Evolutionary conservation across 495 filamentous ascomycete genomes (phyloP), one percentile per base, ranked within the genome.

Genomic region (Amphirosellinia nigrospora): DNA sequence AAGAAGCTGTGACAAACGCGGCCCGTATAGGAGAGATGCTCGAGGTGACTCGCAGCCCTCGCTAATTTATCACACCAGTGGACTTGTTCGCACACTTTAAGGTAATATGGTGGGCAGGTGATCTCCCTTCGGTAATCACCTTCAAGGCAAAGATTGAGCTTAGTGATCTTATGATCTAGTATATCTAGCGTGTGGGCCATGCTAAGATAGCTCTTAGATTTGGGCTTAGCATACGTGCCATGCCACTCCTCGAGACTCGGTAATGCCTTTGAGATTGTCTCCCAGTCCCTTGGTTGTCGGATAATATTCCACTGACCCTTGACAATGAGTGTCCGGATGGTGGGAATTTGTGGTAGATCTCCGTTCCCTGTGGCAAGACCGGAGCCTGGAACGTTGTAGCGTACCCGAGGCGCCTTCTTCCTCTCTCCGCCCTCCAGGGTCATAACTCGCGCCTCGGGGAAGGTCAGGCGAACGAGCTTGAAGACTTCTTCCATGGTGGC

Each of bases 231-330:
- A 79, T 92, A 93, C 19, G 85, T 86, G 70, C 86, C 90, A 72
- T 93, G 89, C 86, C 89, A 91, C 72, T 92, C 90, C n/a, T 83
- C 83, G 21, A 92, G 73, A 43, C 85, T 86, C 8, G 91, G 91
- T 56, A 93, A 72, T 11, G 90, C 90, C 36, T 79, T 79, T 19
- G 83, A 79, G 55, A 93, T 84, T 68, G 80, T 82, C 64, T 83
- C 78, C 77, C 90, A 92, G 79, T 92, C 88, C n/a, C 84, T 82
- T 15, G 85, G 77, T n/a, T 87, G 81, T 58, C 90, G 84, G 74
- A 92, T 89, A 38, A 93, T 84, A 72, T 92, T 93, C 91, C 91
- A 93, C 64, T 91, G 87, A 6, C 90, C 90, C 72, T 90, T 91
- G 79, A 90, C 87, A 61, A 92, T 86, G 43, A 93, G 84, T 0